Percentiles rank a stretch among this genome's conserved stretches.
These are phyloP conservation scores for Crithidia thermophila DNA, from an alignment of 208 protist genomes.

Conservation along the genomic window DNA sequence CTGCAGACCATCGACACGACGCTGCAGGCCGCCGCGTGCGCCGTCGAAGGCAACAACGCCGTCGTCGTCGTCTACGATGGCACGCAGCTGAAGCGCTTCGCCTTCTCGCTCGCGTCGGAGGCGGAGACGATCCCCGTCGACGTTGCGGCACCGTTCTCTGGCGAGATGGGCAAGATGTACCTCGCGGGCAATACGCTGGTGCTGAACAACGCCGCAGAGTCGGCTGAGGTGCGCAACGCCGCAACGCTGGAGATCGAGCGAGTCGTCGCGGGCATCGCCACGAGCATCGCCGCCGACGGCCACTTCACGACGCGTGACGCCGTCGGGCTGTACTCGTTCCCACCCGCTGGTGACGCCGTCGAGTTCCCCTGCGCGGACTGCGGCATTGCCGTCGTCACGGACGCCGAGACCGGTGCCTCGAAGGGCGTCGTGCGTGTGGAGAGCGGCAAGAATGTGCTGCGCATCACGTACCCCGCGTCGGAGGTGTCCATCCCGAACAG, in stretches of 20 bases:
- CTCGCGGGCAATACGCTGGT: conserved; percentile 18
- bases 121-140: conserved; percentile 35
- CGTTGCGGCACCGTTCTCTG: neutral
- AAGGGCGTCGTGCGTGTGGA: conserved; percentile 30
- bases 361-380: conserved; percentile 27
- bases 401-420: conserved; percentile 17
- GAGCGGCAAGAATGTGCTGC: conserved; percentile 9
- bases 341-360: neutral
- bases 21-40: conserved; percentile 40
- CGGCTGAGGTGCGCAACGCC: conserved; percentile 19
- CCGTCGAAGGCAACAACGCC: conserved; percentile 27
- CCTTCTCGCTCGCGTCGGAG: conserved; percentile 37
- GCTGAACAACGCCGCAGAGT: conserved; percentile 13
- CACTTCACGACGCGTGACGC: conserved; percentile 36
- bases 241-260: conserved; percentile 18
- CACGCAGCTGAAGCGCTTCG: conserved; percentile 35
- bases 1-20: conserved; percentile 7
- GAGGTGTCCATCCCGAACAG: conserved; percentile 13
- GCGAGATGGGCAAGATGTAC: conserved; percentile 22
- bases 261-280: conserved; percentile 21
- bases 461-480: conserved; percentile 25
- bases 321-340: conserved; percentile 14
- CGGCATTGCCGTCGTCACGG: conserved; percentile 22
- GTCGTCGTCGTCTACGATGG: conserved; percentile 38
- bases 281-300: conserved; percentile 27